These are phyloP conservation scores for Linum tenue DNA, from an alignment of 345 rosid genomes.

Conservation along the genomic window DNA sequence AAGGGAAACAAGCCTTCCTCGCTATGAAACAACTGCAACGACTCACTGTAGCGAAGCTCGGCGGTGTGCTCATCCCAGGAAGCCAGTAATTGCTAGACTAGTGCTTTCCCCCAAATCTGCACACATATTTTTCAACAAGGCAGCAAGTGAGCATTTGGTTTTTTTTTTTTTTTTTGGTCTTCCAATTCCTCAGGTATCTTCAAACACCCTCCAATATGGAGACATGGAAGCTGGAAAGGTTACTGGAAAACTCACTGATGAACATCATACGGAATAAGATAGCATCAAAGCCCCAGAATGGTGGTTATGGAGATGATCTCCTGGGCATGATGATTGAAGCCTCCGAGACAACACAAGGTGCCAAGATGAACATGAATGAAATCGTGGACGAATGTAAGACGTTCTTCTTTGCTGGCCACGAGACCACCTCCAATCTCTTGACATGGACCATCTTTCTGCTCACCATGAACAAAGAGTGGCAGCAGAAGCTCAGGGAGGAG, in stretches of 20 bases:
- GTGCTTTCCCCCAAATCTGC: neutral
- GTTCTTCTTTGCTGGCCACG: constrained; percentile 56
- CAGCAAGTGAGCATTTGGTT: neutral
- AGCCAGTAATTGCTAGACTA: neutral
- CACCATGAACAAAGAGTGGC: constrained; percentile 47
- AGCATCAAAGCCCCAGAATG: neutral
- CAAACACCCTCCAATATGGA: neutral
- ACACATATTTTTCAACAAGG: too few relatives aligned
- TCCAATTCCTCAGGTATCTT: neutral
- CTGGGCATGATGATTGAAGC: neutral
- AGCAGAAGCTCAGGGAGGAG: constrained; percentile 43
- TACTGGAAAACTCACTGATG: neutral
- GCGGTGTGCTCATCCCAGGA: neutral
- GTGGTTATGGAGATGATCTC: neutral
- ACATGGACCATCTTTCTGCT: constrained; percentile 51
- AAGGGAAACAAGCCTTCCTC: neutral
- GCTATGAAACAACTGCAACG: neutral
- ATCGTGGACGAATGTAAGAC: constrained; percentile 56
- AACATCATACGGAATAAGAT: neutral
- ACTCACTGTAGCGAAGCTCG: neutral
- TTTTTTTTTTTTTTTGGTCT: neutral
- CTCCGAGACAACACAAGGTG: neutral
- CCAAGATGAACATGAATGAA: constrained; percentile 17
- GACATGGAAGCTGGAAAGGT: neutral
- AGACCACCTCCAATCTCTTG: constrained; percentile 43